phyloP scores from a whole-genome alignment of 208 protist genomes.

The Wallacemonas sp. region DNA sequence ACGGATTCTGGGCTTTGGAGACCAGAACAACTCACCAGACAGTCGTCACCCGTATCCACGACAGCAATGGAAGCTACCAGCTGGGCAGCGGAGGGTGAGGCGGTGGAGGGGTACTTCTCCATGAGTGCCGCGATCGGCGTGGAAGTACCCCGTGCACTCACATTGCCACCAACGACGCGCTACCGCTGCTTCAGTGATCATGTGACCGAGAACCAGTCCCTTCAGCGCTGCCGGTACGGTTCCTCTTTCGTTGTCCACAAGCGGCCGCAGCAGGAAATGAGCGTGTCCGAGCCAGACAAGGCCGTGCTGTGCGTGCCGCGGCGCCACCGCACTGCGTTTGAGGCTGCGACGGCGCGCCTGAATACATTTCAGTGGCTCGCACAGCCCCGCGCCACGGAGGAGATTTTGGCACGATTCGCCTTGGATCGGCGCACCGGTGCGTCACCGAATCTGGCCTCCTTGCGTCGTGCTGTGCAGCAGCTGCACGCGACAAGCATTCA shows the following conservation, averaged over 20 bases:
- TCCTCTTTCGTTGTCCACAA: conserved; percentile 9
- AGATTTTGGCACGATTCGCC: conserved; percentile 60
- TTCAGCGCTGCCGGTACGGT: conserved; percentile 7
- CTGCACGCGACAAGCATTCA: conserved; percentile 26
- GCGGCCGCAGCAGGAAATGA: neutral
- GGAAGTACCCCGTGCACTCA: conserved; percentile 23
- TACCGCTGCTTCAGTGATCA: conserved; percentile 31
- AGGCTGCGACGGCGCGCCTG: conserved; percentile 50
- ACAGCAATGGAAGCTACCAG: neutral
- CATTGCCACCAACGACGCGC: conserved; percentile 19
- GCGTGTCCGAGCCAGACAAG: neutral
- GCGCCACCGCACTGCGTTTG: conserved; percentile 30
- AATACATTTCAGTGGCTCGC: conserved; percentile 67
- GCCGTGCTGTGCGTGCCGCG: neutral
- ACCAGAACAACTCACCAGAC: too few species aligned
- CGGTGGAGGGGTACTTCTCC: conserved; percentile 11
- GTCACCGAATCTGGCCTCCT: conserved; percentile 39
- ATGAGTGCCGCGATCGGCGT: conserved; percentile 13
- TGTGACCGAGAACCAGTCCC: conserved; percentile 3
- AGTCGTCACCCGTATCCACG: neutral
- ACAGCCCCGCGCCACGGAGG: conserved; percentile 33
- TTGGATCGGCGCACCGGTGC: conserved; percentile 62
- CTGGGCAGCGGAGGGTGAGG: conserved; percentile 15
- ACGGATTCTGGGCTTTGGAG: too few species aligned
- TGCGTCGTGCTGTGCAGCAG: conserved; percentile 44